phyloP scores from a whole-genome alignment of 192 early-diverging fungal species.

The Mortierella hygrophila region DNA sequence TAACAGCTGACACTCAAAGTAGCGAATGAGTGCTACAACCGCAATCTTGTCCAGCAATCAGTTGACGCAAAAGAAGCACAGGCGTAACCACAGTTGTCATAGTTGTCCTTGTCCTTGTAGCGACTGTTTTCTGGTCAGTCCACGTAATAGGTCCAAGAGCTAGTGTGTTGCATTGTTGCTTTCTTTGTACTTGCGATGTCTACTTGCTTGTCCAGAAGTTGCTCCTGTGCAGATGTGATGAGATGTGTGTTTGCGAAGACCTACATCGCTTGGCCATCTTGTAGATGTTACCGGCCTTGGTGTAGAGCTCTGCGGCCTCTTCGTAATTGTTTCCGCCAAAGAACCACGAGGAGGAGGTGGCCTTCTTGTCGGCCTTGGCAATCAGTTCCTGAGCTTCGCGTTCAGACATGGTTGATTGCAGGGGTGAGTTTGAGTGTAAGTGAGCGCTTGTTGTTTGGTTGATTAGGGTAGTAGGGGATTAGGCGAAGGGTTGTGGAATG shows the following conservation, averaged over 20 bases:
- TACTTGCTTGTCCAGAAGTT: neutral
- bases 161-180: neutral
- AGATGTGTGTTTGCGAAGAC: constrained; percentile 5
- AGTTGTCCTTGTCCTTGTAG: neutral
- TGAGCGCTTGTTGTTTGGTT: neutral
- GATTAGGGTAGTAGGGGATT: neutral
- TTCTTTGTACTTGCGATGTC: neutral
- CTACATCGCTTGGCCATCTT: constrained; percentile 92
- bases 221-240: neutral
- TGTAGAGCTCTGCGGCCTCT: constrained; percentile 95
- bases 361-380: constrained; percentile 79
- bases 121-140: neutral
- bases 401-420: constrained; percentile 59
- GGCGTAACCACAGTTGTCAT: neutral
- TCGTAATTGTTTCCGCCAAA: constrained; percentile 90
- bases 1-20: neutral
- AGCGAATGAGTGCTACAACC: neutral
- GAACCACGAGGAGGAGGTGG: constrained; percentile 71
- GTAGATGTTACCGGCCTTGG: constrained; percentile 92
- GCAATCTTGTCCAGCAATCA: neutral
- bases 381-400: constrained; percentile 71
- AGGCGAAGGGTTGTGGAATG: neutral
- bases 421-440: neutral
- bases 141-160: neutral
- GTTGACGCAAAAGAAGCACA: neutral